Base-by-base conservation (phyloP, 371 early-diverging fungal species). In the Rhizomucor pusillus region DNA sequence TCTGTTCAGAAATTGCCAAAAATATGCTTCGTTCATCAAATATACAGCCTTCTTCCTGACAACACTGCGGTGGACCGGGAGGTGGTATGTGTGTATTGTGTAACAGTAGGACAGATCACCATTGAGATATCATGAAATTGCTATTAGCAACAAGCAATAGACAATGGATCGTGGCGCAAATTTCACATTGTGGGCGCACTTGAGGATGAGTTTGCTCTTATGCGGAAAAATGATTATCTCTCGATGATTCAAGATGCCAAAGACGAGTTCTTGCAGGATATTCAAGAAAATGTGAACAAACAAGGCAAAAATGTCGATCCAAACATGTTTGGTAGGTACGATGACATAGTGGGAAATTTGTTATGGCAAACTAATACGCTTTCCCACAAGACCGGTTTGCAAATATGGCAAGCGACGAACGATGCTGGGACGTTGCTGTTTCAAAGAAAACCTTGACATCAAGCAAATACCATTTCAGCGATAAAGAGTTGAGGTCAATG, bases 261-360 rank as follows among this genome's bases (percentile, higher is more conserved):
- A 40, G 7, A 24, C 16, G 56, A 64, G 36, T 59, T 43, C 34
- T 29, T 43, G 6, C 13, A 80, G 46, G 46, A 84, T 56, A 48
- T 84, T 88, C 24, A 83, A 75, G 40, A 85, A 82, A 23, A 85
- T 65, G 54, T 89, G 84, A 48, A 77, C 50, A 77, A 84, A 87
- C 49, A 89, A 76, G 44, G 69, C 62, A 12, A 88, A 62, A 40
- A 73, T 41, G 0, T 64, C 49, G 20, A 66, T 53, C 4, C 56
- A 6, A 45, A 40, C 12, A 5, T 53, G 7, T 64, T 64, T 52
- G 64, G 64, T 64, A 53, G 5, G 35, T 5, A 1, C n/a, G 2
- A 6, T 50, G 18, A 16, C 18, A 14, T 13, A 13, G 43, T 47
- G 2, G 22, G 20, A 12, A 34, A 16, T 19, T 23, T 35, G 22